Base-by-base conservation (phyloP, 352 stramenopile genomes). In the Phytophthora colocasiae region DNA sequence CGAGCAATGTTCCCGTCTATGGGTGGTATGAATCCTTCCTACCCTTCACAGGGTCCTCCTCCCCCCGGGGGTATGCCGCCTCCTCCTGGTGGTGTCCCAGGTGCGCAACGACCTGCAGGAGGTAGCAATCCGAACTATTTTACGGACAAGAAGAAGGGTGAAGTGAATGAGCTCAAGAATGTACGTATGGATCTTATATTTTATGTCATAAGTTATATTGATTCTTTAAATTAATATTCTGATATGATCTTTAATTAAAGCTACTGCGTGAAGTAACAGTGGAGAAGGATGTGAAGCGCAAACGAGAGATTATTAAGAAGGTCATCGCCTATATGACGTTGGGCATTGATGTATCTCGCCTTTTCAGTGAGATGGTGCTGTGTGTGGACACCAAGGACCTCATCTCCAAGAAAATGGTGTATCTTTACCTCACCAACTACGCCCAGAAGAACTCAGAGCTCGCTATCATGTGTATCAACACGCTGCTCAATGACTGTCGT, bases 401-500 rank as follows among this genome's bases (percentile, higher is more conserved):
- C 11, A 98, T 99, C 50, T 96, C 99, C 29, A 99, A 99, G 85
- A 99, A 99, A 76, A 99, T 99, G 97, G 96, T 99, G 17, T 99
- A 99, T 69, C 85, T 99, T n/a, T 99, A 99, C 75, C 81, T 99
- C 24, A 98, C 96, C 71, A 99, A 98, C 73, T 99, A 99, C 81
- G 98, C 98, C 6, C 88, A 97, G 60, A 97, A 97, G 63, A 99
- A 99, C 80, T 97, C 97, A 34, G 98, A 99, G 57, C 82, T 99
- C 58, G 97, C 97, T 36, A 98, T 99, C 75, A 99, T 99, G 93
- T 99, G 96, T 76, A 99, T 99, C 71, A 99, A 99, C 84, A 99
- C 98, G 50, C 83, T 99, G 45, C 85, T 98, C n/a, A 99, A 99
- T 61, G 98, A 99, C 78, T 99, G 97, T 67, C 87, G 87, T 17